Percentiles rank a stretch among this genome's conserved stretches.
phyloP scores from a whole-genome alignment of 257 asterid genomes.

The Nicotiana tabacum region DNA sequence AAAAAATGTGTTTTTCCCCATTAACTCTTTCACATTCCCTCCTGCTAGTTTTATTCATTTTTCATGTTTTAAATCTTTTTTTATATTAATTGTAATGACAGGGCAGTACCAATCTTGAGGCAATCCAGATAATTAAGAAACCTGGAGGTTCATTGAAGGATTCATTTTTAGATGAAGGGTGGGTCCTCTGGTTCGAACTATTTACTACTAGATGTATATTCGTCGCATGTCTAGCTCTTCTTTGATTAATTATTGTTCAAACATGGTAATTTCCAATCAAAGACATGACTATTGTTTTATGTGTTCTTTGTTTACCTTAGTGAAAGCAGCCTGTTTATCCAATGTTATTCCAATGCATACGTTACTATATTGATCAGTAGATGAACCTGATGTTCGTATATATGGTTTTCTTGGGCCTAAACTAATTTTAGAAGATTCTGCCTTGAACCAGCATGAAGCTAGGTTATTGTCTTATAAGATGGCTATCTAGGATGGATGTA shows the following conservation, averaged over 20 bases:
- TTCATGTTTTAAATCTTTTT: background rate
- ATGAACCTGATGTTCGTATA: background rate
- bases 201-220: background rate
- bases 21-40: background rate
- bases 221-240: background rate
- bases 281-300: background rate
- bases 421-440: background rate
- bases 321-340: background rate
- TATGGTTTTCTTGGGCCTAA: background rate
- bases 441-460: background rate
- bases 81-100: slow-evolving; percentile 22
- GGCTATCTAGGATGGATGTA: background rate
- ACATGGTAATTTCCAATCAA: background rate
- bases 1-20: background rate
- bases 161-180: slow-evolving; percentile 92
- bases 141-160: slow-evolving; percentile 89
- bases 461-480: background rate
- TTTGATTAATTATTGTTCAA: background rate
- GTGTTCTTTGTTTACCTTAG: background rate
- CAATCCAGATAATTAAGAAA: slow-evolving; percentile 90
- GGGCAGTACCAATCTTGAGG: slow-evolving; percentile 91
- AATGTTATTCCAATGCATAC: background rate
- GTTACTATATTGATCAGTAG: background rate
- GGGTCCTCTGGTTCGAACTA: slow-evolving; percentile 12
- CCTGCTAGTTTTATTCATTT: background rate